Conservation (phyloP, 202 grass and related monocot species). For the Elaeis oleifera region DNA sequence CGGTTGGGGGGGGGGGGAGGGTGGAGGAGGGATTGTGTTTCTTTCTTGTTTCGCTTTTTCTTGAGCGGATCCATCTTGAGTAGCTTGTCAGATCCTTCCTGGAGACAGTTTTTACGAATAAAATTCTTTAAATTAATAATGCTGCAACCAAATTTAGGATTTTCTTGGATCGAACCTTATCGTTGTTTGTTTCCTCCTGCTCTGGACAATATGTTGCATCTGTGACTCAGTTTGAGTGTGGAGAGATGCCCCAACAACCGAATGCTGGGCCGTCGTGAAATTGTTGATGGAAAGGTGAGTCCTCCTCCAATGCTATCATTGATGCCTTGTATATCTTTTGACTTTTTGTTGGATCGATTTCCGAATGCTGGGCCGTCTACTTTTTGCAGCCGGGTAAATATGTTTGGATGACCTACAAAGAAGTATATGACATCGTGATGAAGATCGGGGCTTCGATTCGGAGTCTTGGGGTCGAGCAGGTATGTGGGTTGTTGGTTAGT, state of each 20-base stretch:
- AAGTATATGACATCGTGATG: conserved; percentile 67
- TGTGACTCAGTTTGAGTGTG: conserved; percentile 34
- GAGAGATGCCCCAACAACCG: conserved; percentile 39
- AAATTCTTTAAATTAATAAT: no score
- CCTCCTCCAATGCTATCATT: background rate
- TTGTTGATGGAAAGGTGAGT: conserved; percentile 48
- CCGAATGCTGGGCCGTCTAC: background rate
- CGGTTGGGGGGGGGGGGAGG: no score
- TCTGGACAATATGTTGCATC: background rate
- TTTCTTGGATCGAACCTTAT: background rate
- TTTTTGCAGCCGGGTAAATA: conserved; percentile 63
- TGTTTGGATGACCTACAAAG: conserved; percentile 77
- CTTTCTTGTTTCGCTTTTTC: no score
- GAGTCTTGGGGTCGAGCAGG: conserved; percentile 61
- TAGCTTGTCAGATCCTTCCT: no score
- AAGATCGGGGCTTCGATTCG: conserved; percentile 61
- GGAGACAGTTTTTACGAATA: no score
- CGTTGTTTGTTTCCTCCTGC: background rate
- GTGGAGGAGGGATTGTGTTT: no score
- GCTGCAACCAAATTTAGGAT: background rate
- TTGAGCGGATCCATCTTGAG: no score
- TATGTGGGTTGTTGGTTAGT: conserved; percentile 14
- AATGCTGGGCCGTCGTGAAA: conserved; percentile 54
- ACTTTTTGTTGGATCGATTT: conserved; percentile 1
- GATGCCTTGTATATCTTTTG: background rate